phyloP scores from a whole-genome alignment of 208 protist genomes.

The Acanthamoeba culbertsoni region DNA sequence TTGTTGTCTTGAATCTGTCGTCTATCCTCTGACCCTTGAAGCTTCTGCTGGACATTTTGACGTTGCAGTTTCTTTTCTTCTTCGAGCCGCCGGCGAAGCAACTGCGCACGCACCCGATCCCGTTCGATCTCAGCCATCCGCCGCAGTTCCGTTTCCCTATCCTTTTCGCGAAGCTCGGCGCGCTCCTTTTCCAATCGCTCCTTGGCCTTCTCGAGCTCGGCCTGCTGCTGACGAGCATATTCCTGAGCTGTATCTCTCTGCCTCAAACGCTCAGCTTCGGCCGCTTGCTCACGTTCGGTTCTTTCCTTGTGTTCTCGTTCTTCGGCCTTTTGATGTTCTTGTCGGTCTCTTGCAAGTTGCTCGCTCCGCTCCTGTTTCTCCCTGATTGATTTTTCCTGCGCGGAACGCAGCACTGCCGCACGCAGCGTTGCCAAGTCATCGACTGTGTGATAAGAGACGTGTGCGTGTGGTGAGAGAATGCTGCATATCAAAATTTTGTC shows the following conservation, averaged over 20 bases:
- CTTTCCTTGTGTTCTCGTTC: not conserved
- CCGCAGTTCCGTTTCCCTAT: too few relatives aligned
- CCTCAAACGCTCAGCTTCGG: too few relatives aligned
- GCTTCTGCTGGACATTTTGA: not conserved
- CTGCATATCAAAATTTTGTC: too few relatives aligned
- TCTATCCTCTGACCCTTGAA: not conserved
- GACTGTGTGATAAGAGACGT: not conserved
- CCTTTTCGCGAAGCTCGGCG: not conserved
- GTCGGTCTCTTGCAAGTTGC: not conserved
- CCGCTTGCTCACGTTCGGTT: too few relatives aligned
- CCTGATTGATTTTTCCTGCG: too few relatives aligned
- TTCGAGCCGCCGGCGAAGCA: not conserved
- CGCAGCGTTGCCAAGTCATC: not conserved
- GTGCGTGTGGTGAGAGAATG: not conserved
- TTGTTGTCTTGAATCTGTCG: not conserved
- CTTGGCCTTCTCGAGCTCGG: not conserved
- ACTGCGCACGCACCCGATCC: too few relatives aligned
- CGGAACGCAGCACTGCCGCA: not conserved
- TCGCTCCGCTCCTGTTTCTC: not conserved
- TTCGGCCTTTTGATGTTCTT: not conserved
- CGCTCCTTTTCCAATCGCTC: not conserved
- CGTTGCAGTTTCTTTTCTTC: not conserved
- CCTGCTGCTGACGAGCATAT: too few relatives aligned
- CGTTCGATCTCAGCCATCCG: too few relatives aligned
- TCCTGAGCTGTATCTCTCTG: too few relatives aligned